Evolutionary conservation across 768 basidiomycete species (phyloP).

Genomic region (Calocera viscosa): DNA sequence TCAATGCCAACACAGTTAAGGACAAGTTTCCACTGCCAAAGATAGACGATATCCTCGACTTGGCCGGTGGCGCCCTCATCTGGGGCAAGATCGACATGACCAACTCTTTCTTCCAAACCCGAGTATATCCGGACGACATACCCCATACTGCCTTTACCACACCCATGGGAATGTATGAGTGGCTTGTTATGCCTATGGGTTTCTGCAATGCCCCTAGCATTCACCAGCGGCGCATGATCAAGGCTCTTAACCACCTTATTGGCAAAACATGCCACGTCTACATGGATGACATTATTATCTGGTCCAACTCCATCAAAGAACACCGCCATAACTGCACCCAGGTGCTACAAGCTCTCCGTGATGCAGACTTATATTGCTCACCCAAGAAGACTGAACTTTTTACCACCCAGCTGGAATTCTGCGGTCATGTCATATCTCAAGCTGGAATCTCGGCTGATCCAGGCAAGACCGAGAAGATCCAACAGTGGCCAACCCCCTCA

Average conservation of each 20-base stretch:
- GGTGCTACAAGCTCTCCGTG: constrained; percentile 15
- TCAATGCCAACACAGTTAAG: constrained; percentile 26
- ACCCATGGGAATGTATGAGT: constrained; percentile 15
- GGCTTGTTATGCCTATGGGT: constrained; percentile 17
- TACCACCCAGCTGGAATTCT: constrained; percentile 13
- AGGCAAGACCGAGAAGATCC: no score
- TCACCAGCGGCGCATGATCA: constrained; percentile 18
- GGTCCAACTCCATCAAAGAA: constrained; percentile 13
- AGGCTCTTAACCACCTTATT: constrained; percentile 13
- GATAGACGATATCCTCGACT: not conserved
- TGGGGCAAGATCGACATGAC: constrained; percentile 14
- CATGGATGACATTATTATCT: constrained; percentile 20
- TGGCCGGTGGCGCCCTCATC: no score
- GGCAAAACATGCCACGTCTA: constrained; percentile 14
- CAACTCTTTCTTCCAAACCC: constrained; percentile 33
- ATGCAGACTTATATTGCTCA: constrained; percentile 15
- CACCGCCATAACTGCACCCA: constrained; percentile 7
- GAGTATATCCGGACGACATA: constrained; percentile 20
- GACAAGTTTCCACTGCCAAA: constrained; percentile 24
- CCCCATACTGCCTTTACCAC: constrained; percentile 16
- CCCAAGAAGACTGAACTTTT: constrained; percentile 18
- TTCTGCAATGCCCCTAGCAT: constrained; percentile 18
- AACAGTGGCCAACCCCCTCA: no score
- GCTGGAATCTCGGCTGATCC: no score
- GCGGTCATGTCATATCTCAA: no score